Base-by-base conservation (phyloP, 2,329 filamentous ascomycete genomes). In the Cladorrhinum sp. region DNA sequence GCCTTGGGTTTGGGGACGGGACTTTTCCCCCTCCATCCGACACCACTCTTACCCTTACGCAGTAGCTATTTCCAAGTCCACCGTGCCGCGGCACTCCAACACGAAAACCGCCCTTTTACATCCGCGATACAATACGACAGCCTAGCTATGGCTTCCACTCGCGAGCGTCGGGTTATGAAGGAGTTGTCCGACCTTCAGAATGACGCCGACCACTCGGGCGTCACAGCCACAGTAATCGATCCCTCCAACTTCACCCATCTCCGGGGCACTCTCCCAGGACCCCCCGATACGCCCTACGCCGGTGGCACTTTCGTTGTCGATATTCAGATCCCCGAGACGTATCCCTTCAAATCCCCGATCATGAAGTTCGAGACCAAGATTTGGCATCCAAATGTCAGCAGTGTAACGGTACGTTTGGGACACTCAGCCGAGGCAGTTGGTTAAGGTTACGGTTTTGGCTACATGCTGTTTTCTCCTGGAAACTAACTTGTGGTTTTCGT, bases 381-480 rank as follows among this genome's bases (percentile, higher is more conserved):
- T 68, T 99, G 93, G 93, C 95, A 99, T 74, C 95, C 95, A 32
- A 99, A 99, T 72, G 86, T 99, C 77, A 96, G 91, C 81, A 93
- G 90, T 70, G 90, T 95, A 73, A 97, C 93, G 45, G 92, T 96
- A 78, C 71, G 18, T 60, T 22, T 4, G n/a, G 29, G 32, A 36
- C 12, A 36, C 32, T 8, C 22, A 55, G 32, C 9, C 12, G 29
- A 8, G 18, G 13, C 24, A 20, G 10, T 2, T 2, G 16, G 41
- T n/a, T 2, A 45, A 4, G 18, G 16, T 5, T 45, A 20, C 16
- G 41, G 41, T 7, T 2, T 18, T 36, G 27, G 51, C 13, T 18
- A 1, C 27, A 10, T 20, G 51, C n/a, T n/a, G n/a, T n/a, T n/a
- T n/a, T n/a, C n/a, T n/a, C n/a, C n/a, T n/a, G 27, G 22, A 29